Evolutionary conservation across 2,329 filamentous ascomycete genomes (phyloP).

Genomic region (Claviceps sp.): DNA sequence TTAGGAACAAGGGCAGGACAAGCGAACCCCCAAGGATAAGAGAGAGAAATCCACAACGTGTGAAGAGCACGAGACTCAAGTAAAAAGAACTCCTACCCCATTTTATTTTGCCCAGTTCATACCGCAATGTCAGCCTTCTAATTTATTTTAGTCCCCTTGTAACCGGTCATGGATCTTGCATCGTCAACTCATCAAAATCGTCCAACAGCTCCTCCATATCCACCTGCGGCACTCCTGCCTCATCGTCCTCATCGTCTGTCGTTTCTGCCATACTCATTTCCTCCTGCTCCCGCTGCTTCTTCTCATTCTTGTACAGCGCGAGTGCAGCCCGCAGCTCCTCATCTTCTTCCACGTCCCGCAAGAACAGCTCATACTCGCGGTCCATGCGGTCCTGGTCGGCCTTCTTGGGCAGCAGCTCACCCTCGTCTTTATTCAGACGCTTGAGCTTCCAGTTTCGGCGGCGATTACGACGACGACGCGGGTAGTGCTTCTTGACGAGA

Average conservation of each 20-base stretch:
- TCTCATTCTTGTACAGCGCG: slow-evolving; percentile 67
- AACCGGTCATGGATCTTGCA: slow-evolving; percentile 14
- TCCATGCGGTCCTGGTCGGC: slow-evolving; percentile 80
- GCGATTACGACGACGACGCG: slow-evolving; percentile 66
- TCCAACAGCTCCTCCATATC: slow-evolving; percentile 75
- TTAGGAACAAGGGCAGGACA: no score
- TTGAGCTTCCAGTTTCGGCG: slow-evolving; percentile 86
- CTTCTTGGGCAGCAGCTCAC: slow-evolving; percentile 74
- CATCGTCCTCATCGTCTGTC: slow-evolving; percentile 43
- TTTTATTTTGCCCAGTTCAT: neutral
- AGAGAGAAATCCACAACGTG: neutral
- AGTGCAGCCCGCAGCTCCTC: slow-evolving; percentile 72
- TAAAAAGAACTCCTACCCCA: neutral
- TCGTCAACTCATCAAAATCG: slow-evolving; percentile 75
- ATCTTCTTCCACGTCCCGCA: slow-evolving; percentile 94
- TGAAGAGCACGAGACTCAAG: neutral
- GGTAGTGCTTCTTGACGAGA: slow-evolving; percentile 94
- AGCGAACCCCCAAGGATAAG: no score
- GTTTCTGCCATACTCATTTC: slow-evolving; percentile 57
- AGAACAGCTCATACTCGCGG: slow-evolving; percentile 91
- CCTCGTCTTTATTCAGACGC: slow-evolving; percentile 83
- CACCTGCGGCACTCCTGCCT: slow-evolving; percentile 55
- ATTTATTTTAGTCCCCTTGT: no score
- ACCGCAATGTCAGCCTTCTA: neutral
- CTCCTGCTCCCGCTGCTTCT: slow-evolving; percentile 37